Evolutionary conservation across 2,329 filamentous ascomycete genomes (phyloP), one percentile per base, ranked within the genome.

Genomic region (Penicillium corylophilum): DNA sequence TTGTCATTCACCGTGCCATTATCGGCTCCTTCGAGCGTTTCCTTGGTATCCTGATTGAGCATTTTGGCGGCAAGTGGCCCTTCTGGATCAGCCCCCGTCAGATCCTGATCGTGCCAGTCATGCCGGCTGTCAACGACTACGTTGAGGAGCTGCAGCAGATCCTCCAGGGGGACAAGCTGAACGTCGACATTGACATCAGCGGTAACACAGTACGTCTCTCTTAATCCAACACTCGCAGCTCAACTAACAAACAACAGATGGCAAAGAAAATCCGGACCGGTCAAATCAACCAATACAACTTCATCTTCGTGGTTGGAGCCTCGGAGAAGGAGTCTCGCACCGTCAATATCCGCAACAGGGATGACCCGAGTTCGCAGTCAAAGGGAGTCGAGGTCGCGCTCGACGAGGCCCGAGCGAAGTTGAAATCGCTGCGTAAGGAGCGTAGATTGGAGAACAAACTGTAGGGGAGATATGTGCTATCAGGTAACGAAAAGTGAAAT

Each of bases 321-420:
- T 74, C 82, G 64, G 84, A 87, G 72, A 80, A 78, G 68, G 78
- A 84, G 57, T 73, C 72, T 18, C 74, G 80, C 52, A 77, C 79
- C 4, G 82, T 86, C 55, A 87, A 86, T 66, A 83, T 86, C 61
- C 77, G 84, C 38, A 86, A 86, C 68, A 75, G 84, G 46, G 84
- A 87, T 62, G 81, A 85, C 59, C 81, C 80, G 16, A 75, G 77
- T 2, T 16, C 8, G 2, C 38, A 84, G 81, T 9, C 84, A 86
- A 70, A 79, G 82, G 59, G 77, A 82, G 73, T 83, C 83, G 24
- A 78, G 64, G 71, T 87, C 29, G 81, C 82, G 12, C 71, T 87
- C 3, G 79, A 84, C 39, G 81, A 82, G 64, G 82, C 78, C 15
- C 73, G 85, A 18, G 67, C 71, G 62, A 82, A 82, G 71, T 69